phyloP scores from a whole-genome alignment of 73 alveolate species.

The Tetrahymena malaccensis region DNA sequence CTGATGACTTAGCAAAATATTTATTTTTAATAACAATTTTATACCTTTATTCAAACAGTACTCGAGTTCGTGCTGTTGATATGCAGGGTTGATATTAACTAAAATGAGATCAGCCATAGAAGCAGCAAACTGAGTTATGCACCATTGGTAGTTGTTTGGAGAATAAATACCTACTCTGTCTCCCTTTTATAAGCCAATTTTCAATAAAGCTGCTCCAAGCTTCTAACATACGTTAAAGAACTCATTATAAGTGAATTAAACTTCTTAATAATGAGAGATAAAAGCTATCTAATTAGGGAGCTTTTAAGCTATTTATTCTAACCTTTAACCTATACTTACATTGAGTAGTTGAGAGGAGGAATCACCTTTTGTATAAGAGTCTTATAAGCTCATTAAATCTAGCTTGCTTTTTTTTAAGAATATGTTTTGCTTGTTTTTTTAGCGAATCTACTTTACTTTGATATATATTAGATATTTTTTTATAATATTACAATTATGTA shows the following conservation, averaged over 20 bases:
- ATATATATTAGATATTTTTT: neutral
- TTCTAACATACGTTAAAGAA: conserved; percentile 43
- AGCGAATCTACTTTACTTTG: neutral
- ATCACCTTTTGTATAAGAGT: neutral
- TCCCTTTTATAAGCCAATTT: conserved; percentile 65
- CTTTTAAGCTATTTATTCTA: neutral
- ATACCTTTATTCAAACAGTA: conserved; percentile 27
- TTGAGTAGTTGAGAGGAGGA: neutral
- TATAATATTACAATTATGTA: neutral
- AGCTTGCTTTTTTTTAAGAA: neutral
- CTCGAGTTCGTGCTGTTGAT: conserved; percentile 48
- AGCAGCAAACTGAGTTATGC: conserved; percentile 59
- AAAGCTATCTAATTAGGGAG: neutral
- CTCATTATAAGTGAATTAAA: conserved; percentile 45
- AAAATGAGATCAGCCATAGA: conserved; percentile 68
- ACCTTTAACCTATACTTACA: neutral
- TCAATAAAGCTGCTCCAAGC: conserved; percentile 65
- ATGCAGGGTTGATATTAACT: conserved; percentile 87
- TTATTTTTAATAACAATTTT: neutral
- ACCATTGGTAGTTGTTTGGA: conserved; percentile 73
- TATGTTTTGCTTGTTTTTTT: neutral
- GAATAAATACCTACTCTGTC: conserved; percentile 78
- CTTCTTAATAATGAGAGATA: conserved; percentile 11
- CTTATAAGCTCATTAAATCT: neutral
- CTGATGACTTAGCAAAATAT: neutral